Evolutionary conservation across 306 rosid genomes (phyloP), one percentile per base, ranked within the genome.

Genomic region (Fragaria iinumae): DNA sequence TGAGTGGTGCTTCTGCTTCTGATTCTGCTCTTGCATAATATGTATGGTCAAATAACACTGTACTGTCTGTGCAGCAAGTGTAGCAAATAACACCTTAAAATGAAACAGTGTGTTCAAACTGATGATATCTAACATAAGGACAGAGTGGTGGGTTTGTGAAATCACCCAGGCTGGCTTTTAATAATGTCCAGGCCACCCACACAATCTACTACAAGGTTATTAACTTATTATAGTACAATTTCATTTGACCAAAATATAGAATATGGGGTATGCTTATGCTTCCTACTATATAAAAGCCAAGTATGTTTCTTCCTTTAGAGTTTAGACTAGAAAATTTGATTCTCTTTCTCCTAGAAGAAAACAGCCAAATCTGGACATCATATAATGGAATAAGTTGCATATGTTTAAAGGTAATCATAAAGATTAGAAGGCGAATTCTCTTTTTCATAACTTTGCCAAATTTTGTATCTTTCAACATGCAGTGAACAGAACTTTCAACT

Each of bases 111-210:
- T 63, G 66, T 29, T 63, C 44, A 64, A 64, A 32, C 23, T 64
- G 69, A 64, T 34, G 21, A 64, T 13, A 34, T 16, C 23, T 20
- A 60, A 29, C 69, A 36, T 17, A 36, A 65, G 18, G 45, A 36
- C 69, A 65, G 12, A 17, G 45, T 65, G 44, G 69, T 65, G 69
- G 69, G 69, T 36, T 65, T 17, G 67, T 62, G 69, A 65, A 65
- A 49, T 14, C 18, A 21, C 9, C 44, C 69, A 65, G 44, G 13
- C 45, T 65, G 45, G 45, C 23, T 32, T 6, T 34, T 36, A 64
- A 64, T 65, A 65, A 65, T 65, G 69, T 32, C 25, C 69, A 34
- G 47, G 47, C 45, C 47, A 65, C 45, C 45, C 69, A 65, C 69
- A 29, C 69, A 12, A 29, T 60, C 67, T 60, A 14, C 67, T 60